Base-by-base conservation (phyloP, 805 yeast genomes). In the Candida silvatica region DNA sequence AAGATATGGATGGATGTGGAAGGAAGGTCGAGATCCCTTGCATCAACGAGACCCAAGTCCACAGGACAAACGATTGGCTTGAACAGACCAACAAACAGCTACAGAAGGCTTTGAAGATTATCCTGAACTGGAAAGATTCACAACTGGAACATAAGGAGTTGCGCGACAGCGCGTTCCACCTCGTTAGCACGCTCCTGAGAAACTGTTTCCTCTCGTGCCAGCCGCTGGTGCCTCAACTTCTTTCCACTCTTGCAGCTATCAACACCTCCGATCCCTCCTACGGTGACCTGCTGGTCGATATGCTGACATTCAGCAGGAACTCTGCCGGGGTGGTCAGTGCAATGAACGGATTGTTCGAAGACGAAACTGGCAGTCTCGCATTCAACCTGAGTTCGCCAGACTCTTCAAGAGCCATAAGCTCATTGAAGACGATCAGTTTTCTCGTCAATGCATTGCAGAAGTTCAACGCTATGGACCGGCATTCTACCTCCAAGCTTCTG, bases 11-110 rank as follows among this genome's bases (percentile, higher is more conserved):
- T 27, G 33, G 35, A 8, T 32, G 35, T 19, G 36, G 27, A 3
- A 18, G 48, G 9, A 38, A 34, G 7, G 47, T 48, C 6, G 20
- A 37, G 4, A 45, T 49, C 9, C 48, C 54, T 7, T 39, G 42
- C n/a, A 17, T 11, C 14, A 20, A 26, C 15, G 22, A 17, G 1
- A 37, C 36, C n/a, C 47, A 44, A 16, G 20, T 33, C 4, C 58
- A 52, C 41, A 57, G 82, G 46, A 65, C 71, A 4, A 58, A 58
- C 5, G 44, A 66, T 12, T 77, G 85, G 85, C 48, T 75, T n/a
- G 58, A 50, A 11, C 76, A 69, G 0, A 74, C 81, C 0, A 53
- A 69, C 4, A 45, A 52, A 14, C 83, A 78, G 45, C 57, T 76
- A 3, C 57, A 59, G 32, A 51, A 64, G 14, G 73, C 79, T 0